Evolutionary conservation across 148 eudicot species (phyloP), one percentile per base, ranked within the genome.

Genomic region (Chenopodium formosanum): DNA sequence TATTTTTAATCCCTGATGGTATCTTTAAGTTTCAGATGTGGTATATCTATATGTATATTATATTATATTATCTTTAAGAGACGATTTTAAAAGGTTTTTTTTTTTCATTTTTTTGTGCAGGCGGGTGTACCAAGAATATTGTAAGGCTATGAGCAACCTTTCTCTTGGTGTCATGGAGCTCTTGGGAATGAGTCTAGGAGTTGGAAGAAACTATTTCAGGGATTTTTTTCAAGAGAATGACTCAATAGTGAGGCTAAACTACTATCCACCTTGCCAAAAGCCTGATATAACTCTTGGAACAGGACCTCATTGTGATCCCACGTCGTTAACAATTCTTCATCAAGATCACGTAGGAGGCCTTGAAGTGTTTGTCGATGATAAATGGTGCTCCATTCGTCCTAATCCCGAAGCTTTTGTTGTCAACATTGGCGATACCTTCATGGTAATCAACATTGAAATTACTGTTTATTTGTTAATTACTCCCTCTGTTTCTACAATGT

Each of bases 231-330:
- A 89, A 81, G 89, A 77, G 22, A 85, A 88, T 29, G 89, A 91
- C 44, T 89, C 92, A 2, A 88, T 91, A 70, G 83, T 91, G 90
- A 88, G 94, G 81, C 81, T 91, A 70, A 91, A 91, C 81, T 88
- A 88, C 82, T 91, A 91, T 79, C 94, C 94, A 23, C 80, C 84
- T 69, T 89, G 92, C 70, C 85, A 80, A 56, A 86, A 91, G 48
- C 94, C 92, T 16, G 87, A 87, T 37, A 80, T 84, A 63, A 84
- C 90, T 58, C 90, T 91, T 32, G 94, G 94, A 11, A 91, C 94
- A n/a, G 94, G 94, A 34, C 94, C 94, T 85, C 94, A 91, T 52
- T 88, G 91, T 76, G 94, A 91, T 85, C 92, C 92, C 12, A 88
- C 89, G 19, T 88, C 94, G n/a, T 62, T 91, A 74, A 91, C 92